Percentiles rank a stretch among this genome's conserved stretches.
phyloP scores from a whole-genome alignment of 306 rosid genomes.

The Carpinus fangiana region DNA sequence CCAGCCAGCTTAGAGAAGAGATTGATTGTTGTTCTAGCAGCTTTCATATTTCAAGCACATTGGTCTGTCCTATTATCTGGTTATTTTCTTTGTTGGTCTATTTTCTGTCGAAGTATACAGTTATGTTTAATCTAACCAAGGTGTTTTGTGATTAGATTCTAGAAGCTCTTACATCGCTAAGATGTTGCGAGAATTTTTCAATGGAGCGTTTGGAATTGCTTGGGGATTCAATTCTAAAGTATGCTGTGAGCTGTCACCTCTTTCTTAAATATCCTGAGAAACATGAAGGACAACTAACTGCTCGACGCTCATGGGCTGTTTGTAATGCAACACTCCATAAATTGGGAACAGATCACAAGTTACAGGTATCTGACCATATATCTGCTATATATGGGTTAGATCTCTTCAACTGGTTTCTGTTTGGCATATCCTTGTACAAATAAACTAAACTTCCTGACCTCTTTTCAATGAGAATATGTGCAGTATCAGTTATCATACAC shows the following conservation, averaged over 20 bases:
- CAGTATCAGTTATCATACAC: background rate
- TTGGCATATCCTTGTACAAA: background rate
- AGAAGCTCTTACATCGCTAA: constrained; percentile 83
- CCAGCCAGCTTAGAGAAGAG: constrained; percentile 86
- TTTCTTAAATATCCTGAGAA: constrained; percentile 72
- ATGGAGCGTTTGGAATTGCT: constrained; percentile 98
- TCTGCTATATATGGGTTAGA: background rate
- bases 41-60: constrained; percentile 55
- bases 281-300: constrained; percentile 79
- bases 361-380: constrained; percentile 56
- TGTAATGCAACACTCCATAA: constrained; percentile 77
- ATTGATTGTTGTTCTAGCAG: constrained; percentile 44
- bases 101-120: constrained; percentile 13
- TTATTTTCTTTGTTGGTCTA: constrained; percentile 11
- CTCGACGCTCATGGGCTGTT: constrained; percentile 47
- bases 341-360: constrained; percentile 54
- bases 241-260: constrained; percentile 75
- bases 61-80: constrained; percentile 51
- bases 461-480: background rate
- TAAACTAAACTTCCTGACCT: background rate
- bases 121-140: constrained; percentile 17
- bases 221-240: constrained; percentile 92
- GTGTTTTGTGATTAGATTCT: constrained; percentile 53
- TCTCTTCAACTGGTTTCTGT: background rate
- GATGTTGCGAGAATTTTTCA: constrained; percentile 74